Conservation (phyloP, 345 rosid genomes). For the Gossypium sturtianum region DNA sequence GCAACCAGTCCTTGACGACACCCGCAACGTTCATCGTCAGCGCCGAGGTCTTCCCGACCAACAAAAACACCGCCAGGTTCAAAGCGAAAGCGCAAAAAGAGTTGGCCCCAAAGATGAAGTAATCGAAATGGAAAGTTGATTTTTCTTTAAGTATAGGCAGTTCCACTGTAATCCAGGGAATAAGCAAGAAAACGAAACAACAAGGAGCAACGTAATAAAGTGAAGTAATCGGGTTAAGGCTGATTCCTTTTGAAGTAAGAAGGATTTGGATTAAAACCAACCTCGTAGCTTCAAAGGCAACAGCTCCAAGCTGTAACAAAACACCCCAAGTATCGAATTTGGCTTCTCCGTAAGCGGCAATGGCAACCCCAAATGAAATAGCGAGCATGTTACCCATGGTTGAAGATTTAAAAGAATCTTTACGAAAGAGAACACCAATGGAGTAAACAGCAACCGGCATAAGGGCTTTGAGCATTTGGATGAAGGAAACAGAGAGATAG, state of each 20-base stretch:
- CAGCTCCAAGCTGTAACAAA: constrained; percentile 52
- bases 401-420: constrained; percentile 39
- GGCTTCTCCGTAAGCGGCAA: constrained; percentile 65
- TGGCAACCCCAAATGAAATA: constrained; percentile 55
- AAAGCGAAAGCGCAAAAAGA: constrained; percentile 65
- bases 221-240: constrained; percentile 52
- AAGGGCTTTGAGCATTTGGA: constrained; percentile 93
- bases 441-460: constrained; percentile 98
- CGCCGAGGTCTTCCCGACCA: constrained; percentile 81
- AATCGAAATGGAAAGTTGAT: constrained; percentile 58
- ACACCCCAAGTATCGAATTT: constrained; percentile 61
- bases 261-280: constrained; percentile 61
- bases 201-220: constrained; percentile 65
- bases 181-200: constrained; percentile 44
- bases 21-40: constrained; percentile 88
- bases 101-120: constrained; percentile 46
- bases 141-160: constrained; percentile 45
- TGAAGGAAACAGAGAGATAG: constrained; percentile 87
- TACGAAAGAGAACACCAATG: constrained; percentile 42
- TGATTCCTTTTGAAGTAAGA: constrained; percentile 50
- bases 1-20: constrained; percentile 73
- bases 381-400: constrained; percentile 60
- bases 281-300: constrained; percentile 56
- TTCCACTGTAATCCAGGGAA: constrained; percentile 59
- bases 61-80: constrained; percentile 69